Evolutionary conservation across 371 early-diverging fungal species (phyloP).

Genomic region (Chytridium lagenaria): DNA sequence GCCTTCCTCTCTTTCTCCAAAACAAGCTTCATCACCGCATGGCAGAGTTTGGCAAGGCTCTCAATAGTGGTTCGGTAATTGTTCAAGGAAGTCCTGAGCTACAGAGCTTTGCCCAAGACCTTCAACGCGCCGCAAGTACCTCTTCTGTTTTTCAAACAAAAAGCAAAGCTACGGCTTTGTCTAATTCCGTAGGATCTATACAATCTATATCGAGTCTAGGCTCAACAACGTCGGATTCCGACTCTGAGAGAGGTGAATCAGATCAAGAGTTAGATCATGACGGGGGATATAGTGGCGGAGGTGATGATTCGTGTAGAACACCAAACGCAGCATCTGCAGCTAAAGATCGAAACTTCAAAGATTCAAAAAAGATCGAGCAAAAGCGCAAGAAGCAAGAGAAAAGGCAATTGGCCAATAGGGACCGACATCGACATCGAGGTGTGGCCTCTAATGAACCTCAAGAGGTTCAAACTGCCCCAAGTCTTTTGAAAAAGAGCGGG

Average conservation of each 20-base stretch:
- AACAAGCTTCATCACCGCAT: constrained; percentile 17
- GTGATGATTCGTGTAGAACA: not conserved
- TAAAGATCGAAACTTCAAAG: not conserved
- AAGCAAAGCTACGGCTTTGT: not conserved
- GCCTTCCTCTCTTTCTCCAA: constrained; percentile 4
- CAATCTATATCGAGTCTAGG: not conserved
- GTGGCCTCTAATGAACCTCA: not conserved
- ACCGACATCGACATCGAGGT: not conserved
- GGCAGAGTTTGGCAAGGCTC: constrained; percentile 20
- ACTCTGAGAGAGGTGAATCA: not conserved
- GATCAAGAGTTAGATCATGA: not conserved
- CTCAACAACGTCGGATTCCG: not conserved
- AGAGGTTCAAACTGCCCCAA: too few relatives aligned
- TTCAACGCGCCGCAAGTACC: constrained; percentile 9
- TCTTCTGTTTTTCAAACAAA: not conserved
- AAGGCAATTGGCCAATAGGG: not conserved
- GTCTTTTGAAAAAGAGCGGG: not conserved
- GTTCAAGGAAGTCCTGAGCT: not conserved
- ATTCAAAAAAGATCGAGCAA: not conserved
- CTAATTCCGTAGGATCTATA: not conserved
- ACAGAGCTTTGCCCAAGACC: constrained; percentile 18
- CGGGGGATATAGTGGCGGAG: too few relatives aligned
- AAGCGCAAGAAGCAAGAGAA: not conserved
- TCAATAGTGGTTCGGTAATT: constrained; percentile 3
- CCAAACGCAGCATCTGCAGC: not conserved